A percentile compares a stretch with the other conserved stretches of the same genome.
phyloP scores from a whole-genome alignment of 2,329 filamentous ascomycete species.

The Botrytis sinoallii region DNA sequence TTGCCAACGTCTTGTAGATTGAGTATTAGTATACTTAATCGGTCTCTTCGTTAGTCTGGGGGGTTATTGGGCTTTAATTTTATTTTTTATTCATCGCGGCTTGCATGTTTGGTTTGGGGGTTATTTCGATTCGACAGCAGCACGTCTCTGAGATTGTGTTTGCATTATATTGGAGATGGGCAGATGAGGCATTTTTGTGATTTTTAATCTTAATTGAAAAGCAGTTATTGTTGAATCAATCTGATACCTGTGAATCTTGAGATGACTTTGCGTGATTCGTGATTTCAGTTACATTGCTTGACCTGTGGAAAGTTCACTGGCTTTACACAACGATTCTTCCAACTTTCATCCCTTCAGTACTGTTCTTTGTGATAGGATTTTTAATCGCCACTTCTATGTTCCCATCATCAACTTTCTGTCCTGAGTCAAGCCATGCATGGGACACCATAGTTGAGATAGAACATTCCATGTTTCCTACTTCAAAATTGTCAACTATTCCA shows the following conservation, averaged over 20 bases:
- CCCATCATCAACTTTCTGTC: background rate
- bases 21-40: slow-evolving; percentile 2
- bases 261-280: background rate
- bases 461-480: no score
- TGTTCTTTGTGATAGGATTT: background rate
- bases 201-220: slow-evolving; percentile 15
- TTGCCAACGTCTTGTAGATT: slow-evolving; percentile 7
- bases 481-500: background rate
- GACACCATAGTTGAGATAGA: background rate
- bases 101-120: background rate
- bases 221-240: background rate
- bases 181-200: slow-evolving; percentile 11
- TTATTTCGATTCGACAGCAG: slow-evolving; percentile 3
- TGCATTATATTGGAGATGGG: slow-evolving; percentile 4
- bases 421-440: background rate
- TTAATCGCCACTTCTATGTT: background rate
- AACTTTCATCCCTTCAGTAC: background rate
- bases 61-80: background rate
- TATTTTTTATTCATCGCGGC: background rate
- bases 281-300: background rate
- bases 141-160: background rate
- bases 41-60: background rate
- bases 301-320: background rate
- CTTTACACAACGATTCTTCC: background rate
- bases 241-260: background rate